Evolutionary conservation across 306 rosid species (phyloP).

Genomic region (Adenanthera pavonina): DNA sequence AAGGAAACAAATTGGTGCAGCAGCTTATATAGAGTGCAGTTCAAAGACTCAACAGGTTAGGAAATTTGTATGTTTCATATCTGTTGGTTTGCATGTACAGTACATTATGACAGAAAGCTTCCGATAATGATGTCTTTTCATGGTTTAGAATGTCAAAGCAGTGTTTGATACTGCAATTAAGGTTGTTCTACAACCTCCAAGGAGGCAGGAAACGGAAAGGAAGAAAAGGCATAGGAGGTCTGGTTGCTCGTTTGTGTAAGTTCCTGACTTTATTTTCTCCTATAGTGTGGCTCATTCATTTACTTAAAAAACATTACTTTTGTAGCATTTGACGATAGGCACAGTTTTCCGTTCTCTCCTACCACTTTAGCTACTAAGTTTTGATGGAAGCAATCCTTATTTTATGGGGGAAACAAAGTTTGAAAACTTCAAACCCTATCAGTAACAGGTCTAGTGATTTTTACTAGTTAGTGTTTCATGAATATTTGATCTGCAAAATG

Average conservation of each 20-base stretch:
- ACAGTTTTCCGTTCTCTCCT: no score
- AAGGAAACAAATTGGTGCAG: constrained; percentile 97
- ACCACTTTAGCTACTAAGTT: no score
- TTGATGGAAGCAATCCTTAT: not conserved
- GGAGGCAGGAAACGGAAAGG: constrained; percentile 78
- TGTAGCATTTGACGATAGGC: not conserved
- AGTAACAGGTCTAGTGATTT: not conserved
- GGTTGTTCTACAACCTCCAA: constrained; percentile 98
- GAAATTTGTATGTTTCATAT: constrained; percentile 2
- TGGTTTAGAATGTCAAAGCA: constrained; percentile 88
- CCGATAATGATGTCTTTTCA: constrained; percentile 32
- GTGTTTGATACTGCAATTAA: constrained; percentile 96
- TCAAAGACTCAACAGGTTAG: constrained; percentile 93
- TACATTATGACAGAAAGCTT: constrained; percentile 12
- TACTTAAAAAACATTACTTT: not conserved
- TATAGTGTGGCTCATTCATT: constrained; percentile 5
- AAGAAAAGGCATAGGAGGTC: constrained; percentile 77
- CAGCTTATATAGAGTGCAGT: constrained; percentile 96
- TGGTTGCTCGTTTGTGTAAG: constrained; percentile 87
- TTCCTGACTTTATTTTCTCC: constrained; percentile 34
- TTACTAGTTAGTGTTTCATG: not conserved
- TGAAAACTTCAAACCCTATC: not conserved
- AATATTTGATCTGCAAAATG: constrained; percentile 18
- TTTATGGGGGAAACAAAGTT: not conserved
- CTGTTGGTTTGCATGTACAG: not conserved